phyloP scores from a whole-genome alignment of 495 filamentous ascomycete species.

The Trichocladium antarcticum region DNA sequence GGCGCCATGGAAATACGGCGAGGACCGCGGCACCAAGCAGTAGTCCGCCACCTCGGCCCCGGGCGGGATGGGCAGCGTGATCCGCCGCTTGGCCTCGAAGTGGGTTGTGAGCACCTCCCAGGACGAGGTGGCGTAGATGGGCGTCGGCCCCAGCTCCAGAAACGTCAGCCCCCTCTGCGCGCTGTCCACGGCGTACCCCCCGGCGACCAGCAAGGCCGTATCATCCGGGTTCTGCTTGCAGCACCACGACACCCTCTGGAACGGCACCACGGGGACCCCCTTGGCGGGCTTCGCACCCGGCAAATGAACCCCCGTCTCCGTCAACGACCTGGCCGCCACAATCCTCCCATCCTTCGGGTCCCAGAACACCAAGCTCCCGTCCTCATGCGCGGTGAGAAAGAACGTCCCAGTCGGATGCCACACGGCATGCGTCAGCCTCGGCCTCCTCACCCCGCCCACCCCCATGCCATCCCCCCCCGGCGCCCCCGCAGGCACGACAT shows the following conservation, averaged over 20 bases:
- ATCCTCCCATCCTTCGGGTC: constrained; percentile 84
- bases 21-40: constrained; percentile 65
- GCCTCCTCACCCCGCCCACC: constrained; percentile 47
- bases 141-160: constrained; percentile 77
- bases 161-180: constrained; percentile 69
- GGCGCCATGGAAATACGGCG: constrained; percentile 74
- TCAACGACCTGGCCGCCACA: constrained; percentile 69
- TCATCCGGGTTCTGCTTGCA: constrained; percentile 86
- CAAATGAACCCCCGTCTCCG: constrained; percentile 56
- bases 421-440: constrained; percentile 61
- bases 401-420: constrained; percentile 98
- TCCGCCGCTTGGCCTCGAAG: constrained; percentile 58
- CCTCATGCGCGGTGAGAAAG: constrained; percentile 75
- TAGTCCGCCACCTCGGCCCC: constrained; percentile 72
- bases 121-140: constrained; percentile 78
- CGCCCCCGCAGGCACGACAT: constrained; percentile 71
- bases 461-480: constrained; percentile 58
- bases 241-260: constrained; percentile 76
- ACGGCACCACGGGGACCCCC: constrained; percentile 44
- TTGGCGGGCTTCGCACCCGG: constrained; percentile 28
- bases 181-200: constrained; percentile 55
- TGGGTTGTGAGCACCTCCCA: constrained; percentile 72
- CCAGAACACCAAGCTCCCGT: constrained; percentile 85
- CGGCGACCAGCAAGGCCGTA: constrained; percentile 77
- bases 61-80: constrained; percentile 65